phyloP scores from a whole-genome alignment of 2,329 filamentous ascomycete species.

The Botrytis aclada region DNA sequence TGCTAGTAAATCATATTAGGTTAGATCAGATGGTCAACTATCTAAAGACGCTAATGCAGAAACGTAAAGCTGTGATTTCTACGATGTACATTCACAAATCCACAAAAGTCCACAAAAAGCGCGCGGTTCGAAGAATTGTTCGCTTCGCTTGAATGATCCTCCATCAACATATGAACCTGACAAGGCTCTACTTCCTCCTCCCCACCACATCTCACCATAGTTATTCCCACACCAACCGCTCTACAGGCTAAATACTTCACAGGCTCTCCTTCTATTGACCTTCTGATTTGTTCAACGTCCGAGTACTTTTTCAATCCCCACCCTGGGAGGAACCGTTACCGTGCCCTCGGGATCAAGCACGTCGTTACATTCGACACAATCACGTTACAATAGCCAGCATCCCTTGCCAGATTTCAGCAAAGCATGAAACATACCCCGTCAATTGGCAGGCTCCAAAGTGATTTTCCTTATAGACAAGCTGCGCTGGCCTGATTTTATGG shows the following conservation, averaged over 20 bases:
- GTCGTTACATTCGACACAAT: constrained; percentile 9
- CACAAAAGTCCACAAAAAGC: constrained; percentile 13
- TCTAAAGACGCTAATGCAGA: constrained; percentile 3
- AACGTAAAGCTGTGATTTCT: constrained; percentile 2
- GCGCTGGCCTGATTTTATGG: not conserved
- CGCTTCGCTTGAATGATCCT: constrained; percentile 10
- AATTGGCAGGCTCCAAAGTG: not conserved
- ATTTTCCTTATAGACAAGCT: not conserved
- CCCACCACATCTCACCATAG: not conserved
- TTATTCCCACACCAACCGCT: not conserved
- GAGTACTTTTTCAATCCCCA: not conserved
- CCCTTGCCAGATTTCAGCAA: not conserved
- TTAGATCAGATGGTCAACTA: not conserved
- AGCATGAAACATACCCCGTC: constrained; percentile 11
- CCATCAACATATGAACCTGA: constrained; percentile 9
- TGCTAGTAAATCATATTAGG: not conserved
- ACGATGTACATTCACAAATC: not conserved
- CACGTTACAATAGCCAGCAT: constrained; percentile 1
- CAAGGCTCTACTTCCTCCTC: constrained; percentile 4
- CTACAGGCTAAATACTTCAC: not conserved
- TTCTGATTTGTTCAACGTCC: constrained; percentile 3
- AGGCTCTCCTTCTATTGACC: not conserved
- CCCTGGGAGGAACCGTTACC: constrained; percentile 11
- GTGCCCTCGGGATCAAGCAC: constrained; percentile 13
- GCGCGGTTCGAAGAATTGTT: constrained; percentile 11